Base-by-base conservation (phyloP, 1,284 basidiomycete species). In the Moesziomyces globuligerus region DNA sequence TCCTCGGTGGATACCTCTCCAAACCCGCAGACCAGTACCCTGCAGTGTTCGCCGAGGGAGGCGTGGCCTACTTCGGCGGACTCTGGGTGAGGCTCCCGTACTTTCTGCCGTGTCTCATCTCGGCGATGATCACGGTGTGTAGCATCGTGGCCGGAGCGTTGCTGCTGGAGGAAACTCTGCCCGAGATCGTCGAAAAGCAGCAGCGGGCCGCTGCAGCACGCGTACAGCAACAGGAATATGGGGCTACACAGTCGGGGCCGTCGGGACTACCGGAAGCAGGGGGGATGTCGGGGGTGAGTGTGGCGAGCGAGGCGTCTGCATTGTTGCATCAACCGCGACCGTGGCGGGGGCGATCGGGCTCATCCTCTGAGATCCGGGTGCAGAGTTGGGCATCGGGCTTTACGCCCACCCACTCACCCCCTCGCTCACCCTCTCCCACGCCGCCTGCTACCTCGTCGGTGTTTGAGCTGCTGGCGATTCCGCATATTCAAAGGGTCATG, bases 151-250 rank as follows among this genome's bases (percentile, higher is more conserved):
- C 80, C 11, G 80, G 75, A 4, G 46, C 73, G 15, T 48, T 82
- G 32, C 79, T 74, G 36, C 68, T 84, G 44, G 74, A 83, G 41
- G 83, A 84, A 56, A 77, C 75, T 28, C 48, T 77, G 36, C 73
- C 75, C 21, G 45, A 38, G 25, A 68, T 67, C 10, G 72, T 73
- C 18, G 53, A 60, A 37, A 36, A 42, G 48, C 39, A 45, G 11
- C 45, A 66, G 44, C 41, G 20, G 34, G n/a, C 8, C 15, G 41
- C 8, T 11, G 17, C 18, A 3, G 3, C n/a, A n/a, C n/a, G n/a
- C n/a, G n/a, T n/a, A n/a, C n/a, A n/a, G n/a, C n/a, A n/a, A n/a
- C 25, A 45, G 17, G 23, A 17, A 6, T 51, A 58, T 32, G 48
- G 55, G n/a, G n/a, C n/a, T n/a, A n/a, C n/a, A n/a, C n/a, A n/a